These are phyloP conservation scores for Circinella minor DNA, from an alignment of 371 early-diverging fungal genomes.

Conservation along the genomic window DNA sequence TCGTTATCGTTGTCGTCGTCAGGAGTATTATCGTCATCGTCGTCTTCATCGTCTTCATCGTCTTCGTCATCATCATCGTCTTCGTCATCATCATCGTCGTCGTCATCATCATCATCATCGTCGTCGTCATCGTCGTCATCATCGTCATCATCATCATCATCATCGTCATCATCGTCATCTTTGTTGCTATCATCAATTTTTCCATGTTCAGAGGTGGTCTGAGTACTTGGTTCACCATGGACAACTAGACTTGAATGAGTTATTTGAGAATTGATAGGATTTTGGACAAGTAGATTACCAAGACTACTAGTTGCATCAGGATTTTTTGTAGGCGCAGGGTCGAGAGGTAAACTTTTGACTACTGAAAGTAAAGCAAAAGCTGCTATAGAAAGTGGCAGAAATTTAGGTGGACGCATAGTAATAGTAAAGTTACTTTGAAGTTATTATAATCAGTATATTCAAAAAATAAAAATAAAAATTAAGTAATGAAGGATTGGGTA, in stretches of 20 bases:
- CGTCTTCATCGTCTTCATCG: background rate
- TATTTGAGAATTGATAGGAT: background rate
- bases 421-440: background rate
- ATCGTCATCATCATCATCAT: background rate
- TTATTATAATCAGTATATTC: background rate
- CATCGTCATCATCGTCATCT: conserved; percentile 5
- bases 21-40: background rate
- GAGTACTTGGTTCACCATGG: background rate
- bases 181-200: background rate
- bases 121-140: background rate
- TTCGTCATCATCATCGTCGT: background rate
- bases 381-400: conserved; percentile 11
- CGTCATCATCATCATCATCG: background rate
- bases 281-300: background rate
- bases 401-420: conserved; percentile 9
- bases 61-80: background rate
- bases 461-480: background rate
- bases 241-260: background rate
- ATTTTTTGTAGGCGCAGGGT: background rate
- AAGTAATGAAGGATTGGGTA: background rate
- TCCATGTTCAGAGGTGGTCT: background rate
- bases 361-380: conserved; percentile 9
- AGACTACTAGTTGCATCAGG: background rate
- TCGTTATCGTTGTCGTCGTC: background rate
- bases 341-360: conserved; percentile 5